Base-by-base conservation (phyloP, 2,329 filamentous ascomycete genomes). In the Karstenula rhodostoma region DNA sequence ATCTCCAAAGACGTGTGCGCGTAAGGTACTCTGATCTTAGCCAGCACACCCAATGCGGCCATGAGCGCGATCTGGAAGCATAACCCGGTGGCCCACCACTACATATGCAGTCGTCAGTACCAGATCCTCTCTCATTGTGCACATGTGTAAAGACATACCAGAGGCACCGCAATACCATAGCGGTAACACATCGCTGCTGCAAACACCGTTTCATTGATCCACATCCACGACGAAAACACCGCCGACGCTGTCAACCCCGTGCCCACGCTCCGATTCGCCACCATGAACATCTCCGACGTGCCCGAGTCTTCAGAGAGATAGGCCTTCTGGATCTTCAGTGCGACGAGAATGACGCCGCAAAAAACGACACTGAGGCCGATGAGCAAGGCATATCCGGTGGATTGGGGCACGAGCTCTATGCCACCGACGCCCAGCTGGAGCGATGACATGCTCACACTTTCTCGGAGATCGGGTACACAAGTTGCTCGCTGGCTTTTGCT, bases 1-100 rank as follows among this genome's bases (percentile, higher is more conserved):
- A 91, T 90, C 80, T 96, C 93, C 5, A 95, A 63, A 13, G 65
- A 62, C 3, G 63, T 66, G 40, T 66, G 63, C 13, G 63, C 67
- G 53, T 69, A 63, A 5, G 70, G 70, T 1, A 69, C 67, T 43
- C 67, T 59, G 15, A 67, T 58, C 54, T 72, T 72, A 17, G 67
- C 56, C 17, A 70, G 63, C 32, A 72, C 68, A 27, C 69, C 70
- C 32, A 63, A 52, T 6, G 62, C 57, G 33, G 62, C 64, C 55
- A 68, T 65, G n/a, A 68, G 51, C 12, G 70, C 68, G 50, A 71
- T 71, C 44, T 71, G 67, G n/a, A 69, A 66, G 9, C 64, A 69
- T 1, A 65, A 59, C 3, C 69, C 68, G 15, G 65, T 66, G 5
- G 62, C 70, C 59, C 69, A 70, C 67, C 67, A 72, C 51, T 55